Base-by-base conservation (phyloP, 441 rosid species). In the Pelargonium australe region DNA sequence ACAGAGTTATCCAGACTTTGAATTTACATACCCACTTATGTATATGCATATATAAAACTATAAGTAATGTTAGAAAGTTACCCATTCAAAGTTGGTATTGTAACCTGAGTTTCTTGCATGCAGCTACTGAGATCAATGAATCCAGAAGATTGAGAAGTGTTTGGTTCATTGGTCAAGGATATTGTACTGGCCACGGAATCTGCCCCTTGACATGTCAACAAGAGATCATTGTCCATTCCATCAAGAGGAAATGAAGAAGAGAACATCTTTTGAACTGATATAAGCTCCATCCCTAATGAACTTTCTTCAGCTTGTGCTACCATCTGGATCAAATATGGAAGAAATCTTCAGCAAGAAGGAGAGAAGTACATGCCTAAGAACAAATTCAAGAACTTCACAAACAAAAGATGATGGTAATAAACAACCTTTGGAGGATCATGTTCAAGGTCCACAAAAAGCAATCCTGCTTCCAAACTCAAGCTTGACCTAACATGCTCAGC, bases 1-100 rank as follows among this genome's bases (percentile, higher is more conserved):
- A 5, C 5, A 34, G 40, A 34, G 40, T 34, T 34, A 34, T 34
- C 40, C 40, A 34, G 6, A 34, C 7, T 34, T 34, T 34, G 40
- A 34, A 34, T 34, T 34, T 34, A 34, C 53, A 2, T 13, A 47
- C 12, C 13, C 11, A 47, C 13, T 9, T n/a, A 65, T 51, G 70
- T 23, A 66, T 67, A 34, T 49, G 41, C 9, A 43, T 47, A 57
- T 13, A 20, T 10, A 73, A 64, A n/a, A n/a, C n/a, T n/a, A n/a
- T n/a, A n/a, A n/a, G 60, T 45, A 37, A 67, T 60, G 65, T 63
- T 60, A 23, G 70, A 71, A 65, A 69, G 37, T 77, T 87, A 91
- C 97, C 95, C 97, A 72, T 94, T 94, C 69, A 89, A 67, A 47
- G 96, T 94, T 74, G 99, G 98, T 80, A 94, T 79, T 19, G 96